Conservation (phyloP, 2,329 filamentous ascomycete genomes). For the Aspergillus calidoustus region DNA sequence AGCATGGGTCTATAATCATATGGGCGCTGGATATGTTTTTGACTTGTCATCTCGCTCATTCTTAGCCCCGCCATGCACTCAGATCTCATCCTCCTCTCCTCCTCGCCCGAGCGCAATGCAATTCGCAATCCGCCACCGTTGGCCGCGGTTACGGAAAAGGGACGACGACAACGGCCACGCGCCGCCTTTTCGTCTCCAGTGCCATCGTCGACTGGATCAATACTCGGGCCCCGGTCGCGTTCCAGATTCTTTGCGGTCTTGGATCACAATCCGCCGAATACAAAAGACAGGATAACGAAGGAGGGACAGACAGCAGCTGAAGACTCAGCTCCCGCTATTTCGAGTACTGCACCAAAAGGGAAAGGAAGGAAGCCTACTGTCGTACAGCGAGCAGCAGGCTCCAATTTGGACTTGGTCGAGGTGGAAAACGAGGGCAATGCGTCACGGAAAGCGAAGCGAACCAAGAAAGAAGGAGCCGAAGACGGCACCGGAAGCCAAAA, state of each 20-base stretch:
- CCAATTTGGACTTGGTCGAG: constrained; percentile 5
- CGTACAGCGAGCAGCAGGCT: background rate
- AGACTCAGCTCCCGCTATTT: constrained; percentile 13
- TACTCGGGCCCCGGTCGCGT: constrained; percentile 26
- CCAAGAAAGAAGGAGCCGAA: constrained; percentile 30
- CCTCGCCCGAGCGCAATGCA: constrained; percentile 43
- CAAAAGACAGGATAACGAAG: constrained; percentile 16
- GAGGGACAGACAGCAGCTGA: constrained; percentile 6
- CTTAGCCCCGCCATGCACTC: constrained; percentile 40
- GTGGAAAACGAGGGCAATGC: constrained; percentile 21
- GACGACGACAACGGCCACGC: constrained; percentile 26
- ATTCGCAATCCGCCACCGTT: constrained; percentile 36
- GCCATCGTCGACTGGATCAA: constrained; percentile 32
- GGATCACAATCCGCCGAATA: constrained; percentile 7
- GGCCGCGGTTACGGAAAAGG: constrained; percentile 20
- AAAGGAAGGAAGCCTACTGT: constrained; percentile 23
- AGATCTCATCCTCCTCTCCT: constrained; percentile 47
- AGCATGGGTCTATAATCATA: constrained; percentile 3
- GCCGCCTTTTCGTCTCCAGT: constrained; percentile 32
- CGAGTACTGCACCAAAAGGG: constrained; percentile 20
- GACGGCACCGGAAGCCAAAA: constrained; percentile 32
- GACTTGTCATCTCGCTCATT: constrained; percentile 8
- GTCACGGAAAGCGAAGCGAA: constrained; percentile 26
- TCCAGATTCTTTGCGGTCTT: constrained; percentile 34
- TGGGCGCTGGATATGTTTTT: background rate